A percentile compares a stretch with the other conserved stretches of the same genome.
phyloP scores from a whole-genome alignment of 2,329 filamentous ascomycete genomes.

The Helotiales sp. region DNA sequence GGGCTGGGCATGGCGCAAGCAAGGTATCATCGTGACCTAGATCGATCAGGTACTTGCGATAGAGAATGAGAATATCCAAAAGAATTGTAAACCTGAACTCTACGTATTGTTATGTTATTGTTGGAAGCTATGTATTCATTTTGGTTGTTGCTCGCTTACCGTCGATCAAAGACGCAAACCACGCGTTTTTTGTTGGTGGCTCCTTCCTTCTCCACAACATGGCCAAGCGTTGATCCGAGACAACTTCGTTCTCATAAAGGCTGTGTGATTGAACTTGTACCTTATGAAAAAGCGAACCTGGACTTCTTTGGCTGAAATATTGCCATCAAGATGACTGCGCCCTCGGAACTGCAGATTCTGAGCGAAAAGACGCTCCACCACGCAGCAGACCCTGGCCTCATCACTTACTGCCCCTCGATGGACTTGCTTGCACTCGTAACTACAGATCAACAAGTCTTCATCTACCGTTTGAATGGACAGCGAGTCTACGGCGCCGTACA shows the following conservation, averaged over 20 bases:
- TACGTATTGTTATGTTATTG: neutral
- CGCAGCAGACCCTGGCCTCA: slow-evolving; percentile 59
- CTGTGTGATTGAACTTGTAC: neutral
- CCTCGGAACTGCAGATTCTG: slow-evolving; percentile 46
- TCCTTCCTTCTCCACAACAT: slow-evolving; percentile 2
- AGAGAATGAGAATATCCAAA: slow-evolving; percentile 20
- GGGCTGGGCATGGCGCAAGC: slow-evolving; percentile 37
- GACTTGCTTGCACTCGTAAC: slow-evolving; percentile 79
- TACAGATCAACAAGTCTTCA: slow-evolving; percentile 70
- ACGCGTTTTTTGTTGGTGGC: slow-evolving; percentile 9
- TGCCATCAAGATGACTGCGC: slow-evolving; percentile 27
- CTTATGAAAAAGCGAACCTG: neutral
- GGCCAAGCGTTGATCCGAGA: too few species aligned
- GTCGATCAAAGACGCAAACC: slow-evolving; percentile 15
- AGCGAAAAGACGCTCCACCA: slow-evolving; percentile 63
- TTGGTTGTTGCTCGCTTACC: slow-evolving; percentile 5
- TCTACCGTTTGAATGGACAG: slow-evolving; percentile 81
- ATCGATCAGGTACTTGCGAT: slow-evolving; percentile 7
- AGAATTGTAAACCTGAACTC: neutral
- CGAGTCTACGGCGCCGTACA: slow-evolving; percentile 58
- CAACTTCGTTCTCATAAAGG: neutral
- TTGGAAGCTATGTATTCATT: neutral
- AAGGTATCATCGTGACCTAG: slow-evolving; percentile 15
- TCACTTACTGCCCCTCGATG: slow-evolving; percentile 82
- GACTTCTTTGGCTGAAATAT: neutral